Evolutionary conservation across 169 alveolate genomes (phyloP).

Genomic region (Sarcocystis neurona): DNA sequence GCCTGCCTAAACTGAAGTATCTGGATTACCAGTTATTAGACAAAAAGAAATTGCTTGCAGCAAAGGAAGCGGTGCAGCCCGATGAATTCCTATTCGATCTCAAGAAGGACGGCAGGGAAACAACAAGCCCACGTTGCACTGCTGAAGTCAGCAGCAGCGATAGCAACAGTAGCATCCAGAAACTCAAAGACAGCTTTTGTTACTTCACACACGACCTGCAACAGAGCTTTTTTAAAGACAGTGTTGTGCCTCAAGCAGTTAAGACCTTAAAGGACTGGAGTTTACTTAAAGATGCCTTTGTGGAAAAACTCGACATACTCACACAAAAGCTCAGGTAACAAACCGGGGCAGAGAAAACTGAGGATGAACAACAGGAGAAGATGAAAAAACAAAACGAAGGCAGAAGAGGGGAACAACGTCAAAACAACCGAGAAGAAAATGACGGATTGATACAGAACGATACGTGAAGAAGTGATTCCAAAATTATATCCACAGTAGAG

Average conservation of each 20-base stretch:
- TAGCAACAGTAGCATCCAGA: background rate
- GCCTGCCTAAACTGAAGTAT: slow-evolving; percentile 20
- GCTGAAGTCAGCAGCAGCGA: background rate
- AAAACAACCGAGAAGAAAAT: too few species aligned
- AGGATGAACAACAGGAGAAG: background rate
- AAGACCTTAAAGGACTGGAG: background rate
- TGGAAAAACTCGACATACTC: slow-evolving; percentile 17
- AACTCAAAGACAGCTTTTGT: background rate
- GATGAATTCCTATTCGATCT: background rate
- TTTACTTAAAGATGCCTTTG: background rate
- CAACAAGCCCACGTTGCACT: background rate
- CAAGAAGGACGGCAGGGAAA: background rate
- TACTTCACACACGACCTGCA: background rate
- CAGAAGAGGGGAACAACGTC: too few species aligned
- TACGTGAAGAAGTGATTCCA: too few species aligned
- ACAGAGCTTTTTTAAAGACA: background rate
- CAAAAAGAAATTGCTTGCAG: background rate
- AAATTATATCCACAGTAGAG: too few species aligned
- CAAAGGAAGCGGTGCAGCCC: background rate
- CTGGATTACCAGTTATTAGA: slow-evolving; percentile 47
- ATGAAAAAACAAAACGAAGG: background rate
- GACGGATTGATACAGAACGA: too few species aligned
- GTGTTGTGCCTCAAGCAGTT: background rate
- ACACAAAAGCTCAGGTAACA: background rate
- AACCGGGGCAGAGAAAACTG: background rate